Base-by-base conservation (phyloP, 2,329 filamentous ascomycete genomes). In the Bipolaris sorokiniana region DNA sequence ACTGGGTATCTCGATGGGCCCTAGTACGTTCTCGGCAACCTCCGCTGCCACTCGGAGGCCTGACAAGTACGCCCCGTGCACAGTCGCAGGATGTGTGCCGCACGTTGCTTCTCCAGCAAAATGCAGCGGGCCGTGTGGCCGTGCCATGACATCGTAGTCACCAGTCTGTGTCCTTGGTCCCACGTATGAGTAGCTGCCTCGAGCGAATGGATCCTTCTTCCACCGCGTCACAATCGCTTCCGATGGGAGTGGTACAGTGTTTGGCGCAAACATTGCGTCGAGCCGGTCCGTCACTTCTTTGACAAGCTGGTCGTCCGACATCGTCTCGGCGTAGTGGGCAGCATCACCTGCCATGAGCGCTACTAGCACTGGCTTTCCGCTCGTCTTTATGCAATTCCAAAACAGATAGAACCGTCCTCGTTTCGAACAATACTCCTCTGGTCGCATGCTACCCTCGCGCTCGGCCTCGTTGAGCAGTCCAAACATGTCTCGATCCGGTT, bases 101-200 rank as follows among this genome's bases (percentile, higher is more conserved):
- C 91, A 97, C 0, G 96, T 99, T 59, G 97, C 95, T 77, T 99
- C 95, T 46, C 95, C 95, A 15, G 94, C 95, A 76, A 99, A 99
- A 77, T 94, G 91, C 7, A 99, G 81, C 63, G 96, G 96, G 31
- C 92, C 93, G 31, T 97, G 82, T 1, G 90, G 82, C 47, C 86
- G 85, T 2, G 95, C 92, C 91, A 99, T 97, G 31, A 87, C 81
- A 73, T 98, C 91, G 77, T 99, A 99, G 74, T 99, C 95, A 50
- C 92, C 90, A 1, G 90, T 86, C 49, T 87, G 84, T 77, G 97
- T 94, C 45, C 87, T 83, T 5, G 92, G 89, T 0, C 91, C 93
- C 1, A 96, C 92, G 63, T 91, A 98, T 2, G 96, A 99, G 77
- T 99, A 99, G 74, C 91, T 97, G 31, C 95, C 95, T 61, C 90